phyloP scores from a whole-genome alignment of 1,139 yeast species.

The Suhomyces chickasaworum region DNA sequence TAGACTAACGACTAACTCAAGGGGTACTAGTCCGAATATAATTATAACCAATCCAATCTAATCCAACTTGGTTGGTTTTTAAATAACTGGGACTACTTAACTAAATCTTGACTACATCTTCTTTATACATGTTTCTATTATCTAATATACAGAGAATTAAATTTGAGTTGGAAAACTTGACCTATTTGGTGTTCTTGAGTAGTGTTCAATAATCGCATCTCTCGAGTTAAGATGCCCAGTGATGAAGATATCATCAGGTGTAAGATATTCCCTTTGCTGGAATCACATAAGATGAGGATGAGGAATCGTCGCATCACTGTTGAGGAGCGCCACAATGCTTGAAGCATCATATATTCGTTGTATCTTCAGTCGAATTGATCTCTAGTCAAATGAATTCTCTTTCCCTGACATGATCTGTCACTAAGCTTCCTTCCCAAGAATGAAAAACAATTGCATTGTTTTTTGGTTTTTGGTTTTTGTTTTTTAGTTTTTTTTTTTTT shows the following conservation, averaged over 20 bases:
- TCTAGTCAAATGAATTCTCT: neutral
- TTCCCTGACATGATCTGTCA: neutral
- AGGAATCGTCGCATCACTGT: conserved; percentile 14
- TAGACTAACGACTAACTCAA: too few relatives aligned
- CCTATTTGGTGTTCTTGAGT: conserved; percentile 4
- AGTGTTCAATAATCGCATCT: neutral
- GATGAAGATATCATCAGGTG: neutral
- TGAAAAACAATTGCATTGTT: conserved; percentile 19
- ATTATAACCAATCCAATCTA: too few relatives aligned
- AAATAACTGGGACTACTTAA: too few relatives aligned
- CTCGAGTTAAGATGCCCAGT: neutral
- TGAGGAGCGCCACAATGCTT: conserved; percentile 13
- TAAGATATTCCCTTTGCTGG: neutral
- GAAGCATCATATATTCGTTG: neutral
- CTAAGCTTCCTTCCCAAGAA: neutral
- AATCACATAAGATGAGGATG: neutral
- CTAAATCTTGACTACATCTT: neutral
- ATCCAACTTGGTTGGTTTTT: too few relatives aligned
- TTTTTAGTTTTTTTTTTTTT: conserved; percentile 15
- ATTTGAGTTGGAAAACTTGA: conserved; percentile 5
- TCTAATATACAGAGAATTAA: conserved; percentile 13
- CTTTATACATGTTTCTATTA: conserved; percentile 1
- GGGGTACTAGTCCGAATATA: too few relatives aligned
- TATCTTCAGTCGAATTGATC: neutral
- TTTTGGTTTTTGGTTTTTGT: conserved; percentile 19